Evolutionary conservation across 1,284 basidiomycete species (phyloP), one percentile per base, ranked within the genome.

Genomic region (Puccinia hordei): DNA sequence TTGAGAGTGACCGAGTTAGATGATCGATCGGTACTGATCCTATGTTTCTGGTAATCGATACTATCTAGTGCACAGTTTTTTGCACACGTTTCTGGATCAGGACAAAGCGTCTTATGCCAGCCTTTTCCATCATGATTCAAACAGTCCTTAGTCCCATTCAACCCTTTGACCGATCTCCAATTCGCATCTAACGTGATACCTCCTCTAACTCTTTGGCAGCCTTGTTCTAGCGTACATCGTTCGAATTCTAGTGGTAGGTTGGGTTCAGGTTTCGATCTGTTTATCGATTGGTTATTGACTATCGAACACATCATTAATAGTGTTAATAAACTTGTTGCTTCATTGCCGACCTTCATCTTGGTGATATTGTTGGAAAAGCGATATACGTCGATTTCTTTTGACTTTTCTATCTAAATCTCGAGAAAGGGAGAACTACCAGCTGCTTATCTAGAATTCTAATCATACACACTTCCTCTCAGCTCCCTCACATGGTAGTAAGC

Each of bases 131-230:
- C 51, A 22, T 61, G 41, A 22, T 59, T 65, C 17, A 63, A 76
- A 24, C 73, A 76, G 30, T 76, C 61, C 27, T n/a, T 35, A 1
- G 19, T 19, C 10, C 41, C 46, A 30, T 46, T 51, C 15, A 22
- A 24, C 0, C 24, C 61, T 22, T 66, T 57, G 2, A 65, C n/a
- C 19, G 38, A 49, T n/a, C 73, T 41, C 73, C 57, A 65, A 35
- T 76, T 51, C 1, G 73, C 73, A 38, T 76, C 73, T 8, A 76
- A 38, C 1, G 73, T 76, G 12, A 76, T 44, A 13, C 33, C 63
- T 0, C 44, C 44, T 12, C 38, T 2, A 24, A 63, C 46, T 30
- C 27, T 76, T 51, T 46, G 1, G n/a, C 73, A 76, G 33, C 61
- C 61, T 33, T 44, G 19, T 15, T 8, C 35, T 2, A 46, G 41